phyloP scores from a whole-genome alignment of 768 basidiomycete genomes.

The Udeniomyces megalosporus region DNA sequence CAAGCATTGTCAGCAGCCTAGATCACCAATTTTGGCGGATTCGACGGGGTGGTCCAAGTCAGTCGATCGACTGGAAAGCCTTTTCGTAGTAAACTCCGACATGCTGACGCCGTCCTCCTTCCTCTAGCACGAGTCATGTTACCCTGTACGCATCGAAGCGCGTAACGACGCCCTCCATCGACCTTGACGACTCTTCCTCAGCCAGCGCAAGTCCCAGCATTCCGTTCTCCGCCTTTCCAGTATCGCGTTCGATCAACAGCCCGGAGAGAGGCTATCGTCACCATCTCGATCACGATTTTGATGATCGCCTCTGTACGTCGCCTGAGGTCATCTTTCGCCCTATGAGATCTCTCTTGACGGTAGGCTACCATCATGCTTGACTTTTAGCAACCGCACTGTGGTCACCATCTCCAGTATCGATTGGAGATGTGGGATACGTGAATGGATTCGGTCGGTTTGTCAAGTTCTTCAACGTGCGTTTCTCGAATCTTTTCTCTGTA shows the following conservation, averaged over 20 bases:
- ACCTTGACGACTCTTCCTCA: background rate
- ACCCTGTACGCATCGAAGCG: too few species aligned
- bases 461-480: slow-evolving; percentile 45
- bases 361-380: background rate
- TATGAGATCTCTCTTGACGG: too few species aligned
- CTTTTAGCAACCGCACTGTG: slow-evolving; percentile 42
- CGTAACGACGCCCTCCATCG: background rate
- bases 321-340: background rate
- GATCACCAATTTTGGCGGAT: too few species aligned
- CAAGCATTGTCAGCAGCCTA: too few species aligned
- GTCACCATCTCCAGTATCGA: slow-evolving; percentile 44
- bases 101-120: too few species aligned
- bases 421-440: slow-evolving; percentile 65
- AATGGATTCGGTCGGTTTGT: slow-evolving; percentile 50
- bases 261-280: slow-evolving; percentile 51
- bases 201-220: background rate
- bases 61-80: too few species aligned
- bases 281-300: slow-evolving; percentile 49
- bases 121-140: too few species aligned
- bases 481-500: too few species aligned
- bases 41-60: too few species aligned
- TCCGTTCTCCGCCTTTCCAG: background rate
- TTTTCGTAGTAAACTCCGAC: too few species aligned
- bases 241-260: background rate
- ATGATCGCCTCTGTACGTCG: slow-evolving; percentile 40